Evolutionary conservation across 2,329 filamentous ascomycete genomes (phyloP), one percentile per base, ranked within the genome.

Genomic region (Cryoendolithus antarcticus): DNA sequence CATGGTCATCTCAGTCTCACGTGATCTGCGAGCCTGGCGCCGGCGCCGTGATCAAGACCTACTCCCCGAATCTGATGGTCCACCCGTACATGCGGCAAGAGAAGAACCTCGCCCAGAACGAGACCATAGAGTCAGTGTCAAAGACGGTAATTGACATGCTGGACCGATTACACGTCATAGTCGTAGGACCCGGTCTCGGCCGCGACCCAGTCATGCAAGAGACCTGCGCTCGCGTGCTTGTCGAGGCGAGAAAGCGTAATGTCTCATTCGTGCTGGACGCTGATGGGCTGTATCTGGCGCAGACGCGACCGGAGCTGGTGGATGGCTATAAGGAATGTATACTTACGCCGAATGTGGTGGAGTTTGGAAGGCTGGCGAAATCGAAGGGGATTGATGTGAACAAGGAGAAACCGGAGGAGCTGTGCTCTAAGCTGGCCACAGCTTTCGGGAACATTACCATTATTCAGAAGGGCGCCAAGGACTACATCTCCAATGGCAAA

Each of bases 1-100:
- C 11, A 13, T 10, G 15, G 36, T 35, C 2, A 37, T 35, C 28
- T 24, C 39, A 86, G 86, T 86, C 81, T 47, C 89, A 95, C 65
- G 82, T 98, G 46, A 93, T 98, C 56, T 98, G 91, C 69, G 93
- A 93, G 44, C 86, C 84, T 7, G 81, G 75, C 39, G 91, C 91
- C 2, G 86, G 62, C 42, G 58, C 68, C 54, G 88, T 95, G 30
- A 94, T 98, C 65, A 98, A 98, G 68, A 85, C 86, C 3, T 98
- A 96, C 67, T 95, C 88, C 12, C 91, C 91, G 2, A 95, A 96
- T 60, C 71, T 98, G 21, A 98, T 98, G 89, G 91, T 98, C 8
- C 91, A 96, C 61, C 91, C 91, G 1, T 75, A 95, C 49, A 89
- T 98, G 77, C 82, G 86, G 24, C 85, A 91, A 62, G 75, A 77